These are phyloP conservation scores for Kappamyces sp. DNA, from an alignment of 192 early-diverging fungal species.

Conservation along the genomic window DNA sequence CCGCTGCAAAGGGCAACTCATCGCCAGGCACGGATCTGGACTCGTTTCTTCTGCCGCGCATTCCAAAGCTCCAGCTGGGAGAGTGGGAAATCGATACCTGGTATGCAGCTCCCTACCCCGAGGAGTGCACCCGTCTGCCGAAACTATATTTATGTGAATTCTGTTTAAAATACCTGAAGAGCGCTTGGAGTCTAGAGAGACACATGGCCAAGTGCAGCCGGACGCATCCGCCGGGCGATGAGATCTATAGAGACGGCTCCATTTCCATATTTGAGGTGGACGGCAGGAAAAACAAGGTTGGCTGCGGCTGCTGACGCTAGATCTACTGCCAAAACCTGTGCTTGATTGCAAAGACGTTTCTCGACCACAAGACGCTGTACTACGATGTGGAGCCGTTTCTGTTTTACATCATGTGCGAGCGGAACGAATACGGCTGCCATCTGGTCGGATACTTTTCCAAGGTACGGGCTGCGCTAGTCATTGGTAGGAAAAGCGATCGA, in stretches of 20 bases:
- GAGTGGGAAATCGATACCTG: slow-evolving; percentile 82
- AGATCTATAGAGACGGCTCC: slow-evolving; percentile 69
- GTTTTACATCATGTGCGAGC: slow-evolving; percentile 84
- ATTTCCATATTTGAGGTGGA: slow-evolving; percentile 75
- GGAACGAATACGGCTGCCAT: slow-evolving; percentile 38
- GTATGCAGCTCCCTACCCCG: slow-evolving; percentile 93
- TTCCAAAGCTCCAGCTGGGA: slow-evolving; percentile 53
- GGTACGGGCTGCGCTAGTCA: slow-evolving; percentile 36
- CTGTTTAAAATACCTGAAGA: slow-evolving; percentile 92
- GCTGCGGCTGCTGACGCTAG: slow-evolving; percentile 26
- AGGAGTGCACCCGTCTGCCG: slow-evolving; percentile 68
- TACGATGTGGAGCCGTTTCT: slow-evolving; percentile 92
- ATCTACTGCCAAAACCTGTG: slow-evolving; percentile 95
- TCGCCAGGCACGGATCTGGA: too few relatives aligned
- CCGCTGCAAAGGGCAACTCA: too few relatives aligned
- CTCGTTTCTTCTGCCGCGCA: slow-evolving; percentile 19
- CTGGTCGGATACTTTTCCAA: slow-evolving; percentile 97
- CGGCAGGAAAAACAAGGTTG: slow-evolving; percentile 75
- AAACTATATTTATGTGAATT: slow-evolving; percentile 82
- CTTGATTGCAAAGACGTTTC: slow-evolving; percentile 86
- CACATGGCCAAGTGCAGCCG: slow-evolving; percentile 78
- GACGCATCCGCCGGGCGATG: slow-evolving; percentile 71
- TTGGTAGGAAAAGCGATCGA: slow-evolving; percentile 79
- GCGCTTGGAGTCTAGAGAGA: slow-evolving; percentile 57
- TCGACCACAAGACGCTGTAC: slow-evolving; percentile 95